Percentiles rank a stretch among this genome's conserved stretches.
Evolutionary conservation across 257 asterid genomes (phyloP).

Genomic region (Solanum okadae): DNA sequence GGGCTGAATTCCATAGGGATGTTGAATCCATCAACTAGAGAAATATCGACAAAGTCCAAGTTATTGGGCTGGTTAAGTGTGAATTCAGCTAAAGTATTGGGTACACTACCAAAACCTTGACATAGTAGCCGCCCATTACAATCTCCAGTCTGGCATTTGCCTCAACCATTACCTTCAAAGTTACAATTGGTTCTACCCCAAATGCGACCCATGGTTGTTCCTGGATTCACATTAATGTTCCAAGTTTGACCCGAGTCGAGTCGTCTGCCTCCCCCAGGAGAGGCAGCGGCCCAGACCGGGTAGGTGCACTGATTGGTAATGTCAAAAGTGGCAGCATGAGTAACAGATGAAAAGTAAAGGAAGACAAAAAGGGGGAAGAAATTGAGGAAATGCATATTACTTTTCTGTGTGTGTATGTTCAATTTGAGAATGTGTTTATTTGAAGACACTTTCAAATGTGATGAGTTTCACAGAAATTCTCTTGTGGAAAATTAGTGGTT

Average conservation of each 20-base stretch:
- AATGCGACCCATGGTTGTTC: slow-evolving; percentile 4
- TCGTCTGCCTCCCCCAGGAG: slow-evolving; percentile 11
- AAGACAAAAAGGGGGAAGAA: not conserved
- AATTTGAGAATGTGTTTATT: not conserved
- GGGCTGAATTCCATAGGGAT: slow-evolving; percentile 18
- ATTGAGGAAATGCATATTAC: slow-evolving; percentile 3
- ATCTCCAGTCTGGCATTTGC: slow-evolving; percentile 20
- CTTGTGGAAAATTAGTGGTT: no score
- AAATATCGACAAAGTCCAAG: slow-evolving; percentile 11
- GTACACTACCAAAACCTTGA: slow-evolving; percentile 9
- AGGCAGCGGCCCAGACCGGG: slow-evolving; percentile 23
- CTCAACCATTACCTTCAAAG: slow-evolving; percentile 9
- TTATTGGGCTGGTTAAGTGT: slow-evolving; percentile 15
- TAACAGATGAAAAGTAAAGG: no score
- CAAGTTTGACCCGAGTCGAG: slow-evolving; percentile 6
- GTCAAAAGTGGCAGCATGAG: slow-evolving; percentile 17
- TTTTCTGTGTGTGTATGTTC: not conserved
- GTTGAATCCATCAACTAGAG: not conserved
- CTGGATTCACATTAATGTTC: slow-evolving; percentile 8
- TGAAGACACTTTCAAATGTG: no score
- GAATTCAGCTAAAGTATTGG: slow-evolving; percentile 20
- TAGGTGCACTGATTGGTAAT: slow-evolving; percentile 8
- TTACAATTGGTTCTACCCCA: slow-evolving; percentile 23
- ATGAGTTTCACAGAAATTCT: no score
- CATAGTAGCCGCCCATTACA: slow-evolving; percentile 2